Conservation (phyloP, 495 filamentous ascomycete genomes). For the Beverwykella pulmonaria region DNA sequence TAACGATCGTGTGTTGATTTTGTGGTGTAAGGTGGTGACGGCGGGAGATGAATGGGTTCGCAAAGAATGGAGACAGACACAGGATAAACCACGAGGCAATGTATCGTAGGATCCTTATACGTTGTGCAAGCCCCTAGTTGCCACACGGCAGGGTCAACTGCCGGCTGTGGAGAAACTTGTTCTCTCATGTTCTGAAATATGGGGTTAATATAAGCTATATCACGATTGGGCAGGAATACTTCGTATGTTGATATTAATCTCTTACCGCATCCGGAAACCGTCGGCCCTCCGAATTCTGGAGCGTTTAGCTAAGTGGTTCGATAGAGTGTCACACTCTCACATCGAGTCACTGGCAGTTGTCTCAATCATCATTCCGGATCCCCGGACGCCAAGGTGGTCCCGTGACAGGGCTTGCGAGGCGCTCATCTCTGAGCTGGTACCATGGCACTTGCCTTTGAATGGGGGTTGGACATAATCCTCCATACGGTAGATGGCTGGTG, state of each 20-base stretch:
- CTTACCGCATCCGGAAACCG: constrained; percentile 14
- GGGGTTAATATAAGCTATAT: constrained; percentile 32
- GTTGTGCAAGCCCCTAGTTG: constrained; percentile 10
- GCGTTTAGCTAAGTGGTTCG: constrained; percentile 1
- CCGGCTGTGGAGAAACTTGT: constrained; percentile 26
- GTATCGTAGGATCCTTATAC: constrained; percentile 31
- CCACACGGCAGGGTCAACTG: constrained; percentile 25
- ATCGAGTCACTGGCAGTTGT: background rate
- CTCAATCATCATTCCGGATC: constrained; percentile 8
- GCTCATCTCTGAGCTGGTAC: background rate
- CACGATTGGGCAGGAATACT: constrained; percentile 29
- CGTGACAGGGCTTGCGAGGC: constrained; percentile 9
- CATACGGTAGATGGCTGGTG: background rate
- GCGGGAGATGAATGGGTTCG: constrained; percentile 1
- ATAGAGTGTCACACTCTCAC: constrained; percentile 12
- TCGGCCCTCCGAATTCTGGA: constrained; percentile 13
- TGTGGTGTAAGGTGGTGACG: constrained; percentile 5
- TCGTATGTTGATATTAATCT: constrained; percentile 19
- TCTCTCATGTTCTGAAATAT: constrained; percentile 30
- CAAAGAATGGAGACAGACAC: constrained; percentile 28
- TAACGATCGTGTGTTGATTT: constrained; percentile 21
- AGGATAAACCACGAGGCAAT: background rate
- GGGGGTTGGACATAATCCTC: background rate
- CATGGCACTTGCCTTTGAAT: background rate
- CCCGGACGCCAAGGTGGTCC: constrained; percentile 17